Evolutionary conservation across 768 basidiomycete genomes (phyloP).

Genomic region (Mycena alexandri): DNA sequence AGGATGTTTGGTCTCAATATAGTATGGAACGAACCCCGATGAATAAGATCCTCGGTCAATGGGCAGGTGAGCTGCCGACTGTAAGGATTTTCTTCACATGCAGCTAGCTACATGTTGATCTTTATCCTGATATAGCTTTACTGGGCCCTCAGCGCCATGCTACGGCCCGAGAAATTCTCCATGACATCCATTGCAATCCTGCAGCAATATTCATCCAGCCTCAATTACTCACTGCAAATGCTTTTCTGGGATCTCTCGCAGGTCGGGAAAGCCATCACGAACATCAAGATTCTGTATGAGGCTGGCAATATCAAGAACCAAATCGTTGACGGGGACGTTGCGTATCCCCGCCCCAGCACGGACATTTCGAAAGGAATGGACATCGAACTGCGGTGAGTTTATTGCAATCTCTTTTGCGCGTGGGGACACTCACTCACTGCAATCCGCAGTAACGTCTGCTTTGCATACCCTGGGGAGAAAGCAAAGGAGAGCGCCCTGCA

Average conservation of each 20-base stretch:
- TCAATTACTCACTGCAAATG: conserved; percentile 41
- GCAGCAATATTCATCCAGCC: conserved; percentile 40
- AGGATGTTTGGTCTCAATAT: conserved; percentile 21
- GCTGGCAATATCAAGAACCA: conserved; percentile 37
- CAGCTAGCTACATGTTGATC: not conserved
- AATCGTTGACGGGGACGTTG: conserved; percentile 43
- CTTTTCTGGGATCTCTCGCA: conserved; percentile 28
- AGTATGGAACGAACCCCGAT: conserved; percentile 5
- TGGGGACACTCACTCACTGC: not conserved
- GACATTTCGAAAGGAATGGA: conserved; percentile 34
- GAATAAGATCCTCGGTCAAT: not conserved
- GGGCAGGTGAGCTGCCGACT: conserved; percentile 28
- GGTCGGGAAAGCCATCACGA: conserved; percentile 35
- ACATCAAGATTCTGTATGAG: conserved; percentile 42
- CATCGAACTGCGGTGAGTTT: conserved; percentile 27
- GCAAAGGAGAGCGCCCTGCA: conserved; percentile 36
- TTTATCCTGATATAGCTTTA: conserved; percentile 36
- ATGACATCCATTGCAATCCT: conserved; percentile 48
- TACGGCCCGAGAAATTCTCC: conserved; percentile 43
- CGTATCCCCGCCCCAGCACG: conserved; percentile 41
- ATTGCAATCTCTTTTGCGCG: not conserved
- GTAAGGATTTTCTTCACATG: conserved; percentile 1
- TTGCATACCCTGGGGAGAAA: conserved; percentile 49
- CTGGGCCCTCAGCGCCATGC: conserved; percentile 44
- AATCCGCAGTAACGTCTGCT: conserved; percentile 51